Conservation (phyloP, 2,329 filamentous ascomycete species). For the Didymella arachidicola region DNA sequence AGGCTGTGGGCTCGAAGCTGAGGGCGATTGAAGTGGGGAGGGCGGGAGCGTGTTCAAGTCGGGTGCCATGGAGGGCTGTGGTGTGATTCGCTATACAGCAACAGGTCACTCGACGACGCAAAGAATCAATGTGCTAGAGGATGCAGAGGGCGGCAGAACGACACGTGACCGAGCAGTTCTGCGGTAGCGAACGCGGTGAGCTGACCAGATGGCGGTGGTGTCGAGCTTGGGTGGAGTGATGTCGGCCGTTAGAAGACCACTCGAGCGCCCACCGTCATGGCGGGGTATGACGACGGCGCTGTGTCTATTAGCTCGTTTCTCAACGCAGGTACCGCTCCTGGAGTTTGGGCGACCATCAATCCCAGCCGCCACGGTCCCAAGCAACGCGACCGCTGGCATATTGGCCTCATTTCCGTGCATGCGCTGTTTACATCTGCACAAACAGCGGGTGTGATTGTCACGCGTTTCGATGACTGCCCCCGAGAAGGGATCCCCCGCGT, state of each 20-base stretch:
- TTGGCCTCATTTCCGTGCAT: slow-evolving; percentile 13
- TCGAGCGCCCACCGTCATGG: neutral
- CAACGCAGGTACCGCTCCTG: slow-evolving; percentile 15
- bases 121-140: neutral
- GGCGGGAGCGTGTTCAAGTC: slow-evolving; percentile 68
- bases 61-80: slow-evolving; percentile 54
- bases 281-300: slow-evolving; percentile 4
- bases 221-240: neutral
- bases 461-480: slow-evolving; percentile 2
- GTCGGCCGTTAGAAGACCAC: neutral
- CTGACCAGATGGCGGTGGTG: slow-evolving; percentile 10
- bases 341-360: slow-evolving; percentile 1
- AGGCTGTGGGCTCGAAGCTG: slow-evolving; percentile 30
- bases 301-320: neutral
- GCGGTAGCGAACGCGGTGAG: slow-evolving; percentile 15
- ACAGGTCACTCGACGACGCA: slow-evolving; percentile 2
- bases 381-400: slow-evolving; percentile 6
- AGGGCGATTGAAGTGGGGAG: slow-evolving; percentile 53
- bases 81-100: slow-evolving; percentile 17
- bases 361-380: slow-evolving; percentile 9
- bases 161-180: slow-evolving; percentile 10
- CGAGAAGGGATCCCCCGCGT: slow-evolving; percentile 7
- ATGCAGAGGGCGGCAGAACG: slow-evolving; percentile 1
- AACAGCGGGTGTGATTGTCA: slow-evolving; percentile 2
- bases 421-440: slow-evolving; percentile 10